A percentile compares a stretch with the other conserved stretches of the same genome.
Conservation (phyloP, 2,329 filamentous ascomycete genomes). For the Claviceps citrina region DNA sequence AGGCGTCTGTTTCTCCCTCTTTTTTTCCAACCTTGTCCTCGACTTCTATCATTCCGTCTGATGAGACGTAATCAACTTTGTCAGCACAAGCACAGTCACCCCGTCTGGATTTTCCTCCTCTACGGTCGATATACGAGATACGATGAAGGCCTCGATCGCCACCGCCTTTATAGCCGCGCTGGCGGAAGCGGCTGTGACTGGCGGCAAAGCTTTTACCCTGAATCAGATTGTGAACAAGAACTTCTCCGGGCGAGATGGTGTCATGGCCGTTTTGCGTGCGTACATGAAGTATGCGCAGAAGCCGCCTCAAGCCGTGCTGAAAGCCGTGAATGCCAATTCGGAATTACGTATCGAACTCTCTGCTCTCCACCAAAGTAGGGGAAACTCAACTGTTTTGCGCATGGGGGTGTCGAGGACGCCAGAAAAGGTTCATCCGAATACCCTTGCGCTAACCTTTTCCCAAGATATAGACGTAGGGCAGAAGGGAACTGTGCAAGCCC, state of each 20-base stretch:
- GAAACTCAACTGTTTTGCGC: background rate
- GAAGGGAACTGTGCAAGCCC: slow-evolving; percentile 13
- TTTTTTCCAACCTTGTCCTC: background rate
- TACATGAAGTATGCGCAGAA: slow-evolving; percentile 23
- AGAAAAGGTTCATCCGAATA: too few species aligned
- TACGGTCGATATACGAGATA: background rate
- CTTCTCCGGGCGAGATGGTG: slow-evolving; percentile 19
- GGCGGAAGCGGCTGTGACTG: slow-evolving; percentile 4
- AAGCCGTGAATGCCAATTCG: slow-evolving; percentile 12
- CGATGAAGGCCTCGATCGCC: slow-evolving; percentile 5
- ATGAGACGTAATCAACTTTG: background rate
- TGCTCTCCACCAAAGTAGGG: slow-evolving; percentile 2
- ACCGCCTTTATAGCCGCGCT: slow-evolving; percentile 4
- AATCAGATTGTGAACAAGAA: slow-evolving; percentile 19
- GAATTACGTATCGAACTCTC: slow-evolving; percentile 13
- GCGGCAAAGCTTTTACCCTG: slow-evolving; percentile 13
- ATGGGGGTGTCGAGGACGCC: background rate
- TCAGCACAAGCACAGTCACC: background rate
- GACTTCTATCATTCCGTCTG: background rate
- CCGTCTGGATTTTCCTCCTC: background rate
- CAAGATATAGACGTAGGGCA: slow-evolving; percentile 3
- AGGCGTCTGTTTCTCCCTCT: background rate
- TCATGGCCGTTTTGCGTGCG: slow-evolving; percentile 16
- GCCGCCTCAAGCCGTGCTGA: slow-evolving; percentile 14
- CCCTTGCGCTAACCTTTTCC: too few species aligned